Base-by-base conservation (phyloP, 1,284 basidiomycete genomes). In the Ustilago trichophora region DNA sequence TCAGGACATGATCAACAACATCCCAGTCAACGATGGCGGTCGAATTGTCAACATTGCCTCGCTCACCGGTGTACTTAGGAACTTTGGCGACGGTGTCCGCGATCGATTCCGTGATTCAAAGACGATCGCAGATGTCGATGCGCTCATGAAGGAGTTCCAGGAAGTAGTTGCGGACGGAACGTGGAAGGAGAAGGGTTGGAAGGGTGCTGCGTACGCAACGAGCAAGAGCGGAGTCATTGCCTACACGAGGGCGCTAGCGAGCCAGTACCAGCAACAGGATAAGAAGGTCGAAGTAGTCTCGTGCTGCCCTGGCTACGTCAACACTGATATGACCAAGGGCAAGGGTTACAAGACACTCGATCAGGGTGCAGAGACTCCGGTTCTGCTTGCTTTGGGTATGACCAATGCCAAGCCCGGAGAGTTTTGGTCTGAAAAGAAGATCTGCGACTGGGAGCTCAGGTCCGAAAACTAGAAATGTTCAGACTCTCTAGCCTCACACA, bases 261-360 rank as follows among this genome's bases (percentile, higher is more conserved):
- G 62, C 19, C 54, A 75, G 40, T 70, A 72, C 31, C 13, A 68
- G 40, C 21, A 47, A 22, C 57, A 60, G 22, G 59, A 63, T 31
- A 49, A 62, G 44, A 56, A 53, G 4, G 60, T 72, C 2, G 36
- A 55, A 19, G 66, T 80, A 40, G 68, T 78, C 19, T 55, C 67
- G 3, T 76, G 73, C 62, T 80, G 79, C 42, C 77, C 79, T 8
- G 76, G 77, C 18, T 80, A 69, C 43, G 77, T 79, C 40, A 70
- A 78, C 40, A 78, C 76, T 6, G 69, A 72, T 31, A 76, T 79
- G 69, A 66, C 75, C 50, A 71, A 66, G 41, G 71, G 71, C 27
- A 72, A 70, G 27, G 79, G 79, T 8, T 31, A 46, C 29, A 62
- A 68, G 38, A 76, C 76, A 21, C 53, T 73, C 27, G 78, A 80